These are phyloP conservation scores for Helotiales sp. DNA, from an alignment of 2,329 filamentous ascomycete genomes.

Conservation along the genomic window DNA sequence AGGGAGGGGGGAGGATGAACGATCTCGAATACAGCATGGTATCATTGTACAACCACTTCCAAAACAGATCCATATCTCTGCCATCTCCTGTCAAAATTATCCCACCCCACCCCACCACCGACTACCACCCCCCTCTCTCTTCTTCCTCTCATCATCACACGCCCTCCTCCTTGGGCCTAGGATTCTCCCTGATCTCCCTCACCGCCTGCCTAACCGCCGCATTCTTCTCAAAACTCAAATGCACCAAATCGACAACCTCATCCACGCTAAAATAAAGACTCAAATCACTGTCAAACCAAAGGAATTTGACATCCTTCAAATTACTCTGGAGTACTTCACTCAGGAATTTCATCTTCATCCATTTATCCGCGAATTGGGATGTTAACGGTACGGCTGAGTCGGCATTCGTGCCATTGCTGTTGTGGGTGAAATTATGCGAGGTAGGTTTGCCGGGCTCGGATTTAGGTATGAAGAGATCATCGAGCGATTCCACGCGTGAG, in stretches of 20 bases:
- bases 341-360: conserved; percentile 68
- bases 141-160: not conserved
- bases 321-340: conserved; percentile 70
- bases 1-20: no score
- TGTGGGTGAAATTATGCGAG: conserved; percentile 15
- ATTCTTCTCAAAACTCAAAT: conserved; percentile 69
- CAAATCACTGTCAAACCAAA: conserved; percentile 70
- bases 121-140: not conserved
- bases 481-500: conserved; percentile 59
- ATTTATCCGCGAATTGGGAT: conserved; percentile 63
- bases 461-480: conserved; percentile 62
- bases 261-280: conserved; percentile 65
- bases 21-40: no score
- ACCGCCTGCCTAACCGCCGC: conserved; percentile 60
- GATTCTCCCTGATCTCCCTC: conserved; percentile 60
- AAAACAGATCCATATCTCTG: no score
- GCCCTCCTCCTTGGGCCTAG: conserved; percentile 18
- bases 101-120: not conserved
- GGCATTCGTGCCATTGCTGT: not conserved
- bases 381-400: conserved; percentile 53
- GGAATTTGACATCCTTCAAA: conserved; percentile 63
- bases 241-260: conserved; percentile 67
- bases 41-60: no score
- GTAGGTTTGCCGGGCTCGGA: conserved; percentile 18
- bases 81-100: no score